Base-by-base conservation (phyloP, 768 basidiomycete species). In the Kwoniella europaea region DNA sequence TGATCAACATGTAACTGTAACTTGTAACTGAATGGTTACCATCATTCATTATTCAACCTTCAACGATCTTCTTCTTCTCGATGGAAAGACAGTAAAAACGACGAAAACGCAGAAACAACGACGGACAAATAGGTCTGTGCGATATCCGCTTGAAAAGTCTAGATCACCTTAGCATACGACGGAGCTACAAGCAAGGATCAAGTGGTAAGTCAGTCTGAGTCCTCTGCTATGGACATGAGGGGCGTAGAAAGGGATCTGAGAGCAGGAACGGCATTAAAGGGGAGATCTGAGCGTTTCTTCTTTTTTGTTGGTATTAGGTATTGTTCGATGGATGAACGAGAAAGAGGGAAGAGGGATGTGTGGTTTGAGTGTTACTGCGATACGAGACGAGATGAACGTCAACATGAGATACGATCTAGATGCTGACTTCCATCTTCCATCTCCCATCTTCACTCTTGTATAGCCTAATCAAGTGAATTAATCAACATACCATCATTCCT, bases 1-100 rank as follows among this genome's bases (percentile, higher is more conserved):
- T 58, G 57, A 58, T 58, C 57, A 58, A 58, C 57, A 58, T 24
- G 54, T 13, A 56, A 29, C 57, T 20, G 13, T 57, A 13, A 29
- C 24, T 13, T 24, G 54, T 13, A 56, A 29, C 57, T 20, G 13
- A 24, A 16, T 56, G 13, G 10, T 50, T 10, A 7, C 46, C 2
- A 3, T 50, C 46, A 15, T 50, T 50, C 46, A 50, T 50, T 15
- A 35, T 35, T 9, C 35, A 35, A 35, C 35, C 35, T 35, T 35
- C 35, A 35, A 35, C 4, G 35, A 35, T 35, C 35, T 35, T 35
- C 35, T 35, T 35, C 35, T 35, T 35, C 35, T 35, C 35, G 35
- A 35, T 35, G 35, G 35, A 7, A 35, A 35, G 4, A 35, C 35
- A 35, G 46, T 50, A 16, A 50, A 6, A 50, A 50, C 12, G 18